Base-by-base conservation (phyloP, 2,329 filamentous ascomycete genomes). In the Colletotrichum sp. region DNA sequence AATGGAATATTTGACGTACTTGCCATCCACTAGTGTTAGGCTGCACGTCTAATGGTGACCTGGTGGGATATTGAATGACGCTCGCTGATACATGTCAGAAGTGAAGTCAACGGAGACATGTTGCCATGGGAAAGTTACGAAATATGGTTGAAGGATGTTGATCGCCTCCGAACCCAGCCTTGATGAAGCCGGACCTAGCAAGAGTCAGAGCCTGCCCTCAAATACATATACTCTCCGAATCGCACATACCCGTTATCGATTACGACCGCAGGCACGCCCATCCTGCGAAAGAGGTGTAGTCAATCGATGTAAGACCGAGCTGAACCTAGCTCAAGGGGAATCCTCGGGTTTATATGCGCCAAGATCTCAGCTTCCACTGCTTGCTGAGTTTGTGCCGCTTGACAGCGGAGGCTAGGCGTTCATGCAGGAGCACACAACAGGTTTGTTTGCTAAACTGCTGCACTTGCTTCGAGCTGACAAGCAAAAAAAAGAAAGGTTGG, bases 81-180 rank as follows among this genome's bases (percentile, higher is more conserved):
- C 38, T 68, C 16, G 64, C 71, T 72, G 52, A 3, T 26, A 0
- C 12, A 15, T 13, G 64, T 61, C 10, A 61, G 64, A 32, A 1
- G 13, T 18, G 12, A 28, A 24, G n/a, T 64, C 16, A n/a, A 60
- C 21, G 8, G n/a, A 18, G n/a, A 12, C 13, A 26, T 3, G 7
- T 10, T 10, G 21, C 3, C 24, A 36, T 8, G 18, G 8, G 3
- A 3, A 24, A 30, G 28, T 63, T 61, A 72, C 64, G 71, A 36
- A 72, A 68, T 63, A 63, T 28, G 6, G 36, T 68, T 15, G 36
- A 36, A 10, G 71, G 71, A 8, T 36, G 26, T 36, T 21, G 24
- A 34, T 63, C 36, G 16, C 71, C 64, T 13, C 71, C 64, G 13
- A 28, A 63, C 4, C 71, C 71, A 52, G 71, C 71, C 34, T 72